These are phyloP conservation scores for Candida freyschussii DNA, from an alignment of 1,139 yeast genomes.

Conservation along the genomic window DNA sequence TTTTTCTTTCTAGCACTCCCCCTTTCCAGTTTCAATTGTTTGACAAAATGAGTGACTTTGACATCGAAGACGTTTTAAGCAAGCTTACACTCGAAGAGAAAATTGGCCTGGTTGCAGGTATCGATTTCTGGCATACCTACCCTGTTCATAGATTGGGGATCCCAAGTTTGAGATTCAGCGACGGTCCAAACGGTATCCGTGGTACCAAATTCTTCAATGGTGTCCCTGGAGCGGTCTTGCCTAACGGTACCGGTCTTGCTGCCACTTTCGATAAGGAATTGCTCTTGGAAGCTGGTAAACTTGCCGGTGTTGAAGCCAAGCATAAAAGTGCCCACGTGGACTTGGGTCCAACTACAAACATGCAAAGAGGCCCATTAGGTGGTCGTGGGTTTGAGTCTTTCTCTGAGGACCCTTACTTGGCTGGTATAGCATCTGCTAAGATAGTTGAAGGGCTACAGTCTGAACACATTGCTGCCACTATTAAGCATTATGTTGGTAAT, in stretches of 20 bases:
- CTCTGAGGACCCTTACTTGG: conserved; percentile 55
- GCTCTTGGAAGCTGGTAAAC: conserved; percentile 38
- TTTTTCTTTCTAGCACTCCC: too few species aligned
- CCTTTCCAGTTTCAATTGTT: too few species aligned
- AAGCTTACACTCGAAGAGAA: conserved; percentile 47
- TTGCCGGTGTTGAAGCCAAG: conserved; percentile 47
- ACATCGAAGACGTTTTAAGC: conserved; percentile 40
- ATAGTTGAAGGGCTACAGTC: conserved; percentile 52
- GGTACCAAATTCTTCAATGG: conserved; percentile 46
- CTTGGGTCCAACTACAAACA: conserved; percentile 54
- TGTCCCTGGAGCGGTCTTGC: conserved; percentile 48
- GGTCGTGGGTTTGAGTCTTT: conserved; percentile 64
- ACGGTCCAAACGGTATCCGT: conserved; percentile 54
- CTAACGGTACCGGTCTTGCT: conserved; percentile 39
- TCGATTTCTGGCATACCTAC: conserved; percentile 54
- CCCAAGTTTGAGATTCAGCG: conserved; percentile 36
- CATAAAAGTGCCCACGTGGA: conserved; percentile 54
- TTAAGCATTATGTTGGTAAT: conserved; percentile 57
- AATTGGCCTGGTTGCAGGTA: conserved; percentile 43
- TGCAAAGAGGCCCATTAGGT: conserved; percentile 54
- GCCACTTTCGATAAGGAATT: conserved; percentile 36
- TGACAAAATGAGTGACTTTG: conserved; percentile 28
- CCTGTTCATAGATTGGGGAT: conserved; percentile 43
- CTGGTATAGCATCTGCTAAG: conserved; percentile 47
- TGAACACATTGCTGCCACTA: conserved; percentile 48